A percentile compares a stretch with the other conserved stretches of the same genome.
Evolutionary conservation across 352 stramenopile genomes (phyloP).

Genomic region (Phytophthora sp.): DNA sequence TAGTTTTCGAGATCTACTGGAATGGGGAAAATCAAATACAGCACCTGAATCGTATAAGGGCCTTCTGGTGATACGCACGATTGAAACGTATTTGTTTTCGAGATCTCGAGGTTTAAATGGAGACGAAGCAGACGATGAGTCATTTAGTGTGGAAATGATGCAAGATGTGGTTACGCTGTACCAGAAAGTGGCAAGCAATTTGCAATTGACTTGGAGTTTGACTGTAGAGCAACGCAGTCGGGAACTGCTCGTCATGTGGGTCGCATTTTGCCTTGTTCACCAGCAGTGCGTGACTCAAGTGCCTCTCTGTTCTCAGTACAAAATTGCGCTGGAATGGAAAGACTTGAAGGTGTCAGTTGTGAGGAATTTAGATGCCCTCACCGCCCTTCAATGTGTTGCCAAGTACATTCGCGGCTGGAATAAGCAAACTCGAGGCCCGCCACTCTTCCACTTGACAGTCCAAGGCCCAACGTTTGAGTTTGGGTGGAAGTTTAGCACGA

Average conservation of each 20-base stretch:
- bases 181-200: constrained; percentile 14
- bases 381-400: constrained; percentile 35
- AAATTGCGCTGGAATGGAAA: constrained; percentile 47
- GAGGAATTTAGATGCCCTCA: constrained; percentile 30
- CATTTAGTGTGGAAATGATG: constrained; percentile 8
- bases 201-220: constrained; percentile 17
- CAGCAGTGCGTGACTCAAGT: constrained; percentile 16
- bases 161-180: constrained; percentile 25
- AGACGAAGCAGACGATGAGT: background rate
- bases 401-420: constrained; percentile 49
- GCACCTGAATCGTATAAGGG: constrained; percentile 6
- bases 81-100: constrained; percentile 37
- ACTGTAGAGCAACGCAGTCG: constrained; percentile 45
- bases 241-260: constrained; percentile 47
- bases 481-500: constrained; percentile 22
- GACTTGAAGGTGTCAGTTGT: constrained; percentile 41
- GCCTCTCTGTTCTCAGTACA: constrained; percentile 31
- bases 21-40: background rate
- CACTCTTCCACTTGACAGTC: constrained; percentile 50
- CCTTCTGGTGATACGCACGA: constrained; percentile 27
- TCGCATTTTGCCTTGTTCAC: constrained; percentile 49
- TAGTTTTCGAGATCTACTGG: background rate
- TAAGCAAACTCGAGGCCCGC: background rate
- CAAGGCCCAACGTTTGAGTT: constrained; percentile 43
- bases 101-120: background rate